Evolutionary conservation across 495 filamentous ascomycete species (phyloP).

Genomic region (Xylaria flabelliformis): DNA sequence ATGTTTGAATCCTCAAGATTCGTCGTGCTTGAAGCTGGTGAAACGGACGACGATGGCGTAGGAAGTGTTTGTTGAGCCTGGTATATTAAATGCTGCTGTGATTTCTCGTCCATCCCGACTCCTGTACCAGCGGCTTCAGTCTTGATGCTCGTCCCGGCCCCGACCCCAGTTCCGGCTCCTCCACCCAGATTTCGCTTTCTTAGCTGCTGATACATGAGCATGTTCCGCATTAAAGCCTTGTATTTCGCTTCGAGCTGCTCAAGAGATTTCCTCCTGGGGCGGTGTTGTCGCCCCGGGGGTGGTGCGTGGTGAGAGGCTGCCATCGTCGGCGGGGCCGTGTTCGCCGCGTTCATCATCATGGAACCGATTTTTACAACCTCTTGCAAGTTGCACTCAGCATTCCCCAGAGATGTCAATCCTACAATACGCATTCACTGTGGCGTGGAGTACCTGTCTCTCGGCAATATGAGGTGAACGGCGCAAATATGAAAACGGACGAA

Average conservation of each 20-base stretch:
- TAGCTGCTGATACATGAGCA: constrained; percentile 27
- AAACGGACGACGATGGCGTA: constrained; percentile 22
- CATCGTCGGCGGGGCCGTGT: constrained; percentile 21
- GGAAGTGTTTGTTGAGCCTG: constrained; percentile 22
- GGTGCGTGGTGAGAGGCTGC: constrained; percentile 17
- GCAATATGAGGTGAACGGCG: neutral
- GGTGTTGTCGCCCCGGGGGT: constrained; percentile 15
- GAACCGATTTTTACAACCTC: neutral
- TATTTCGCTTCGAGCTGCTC: constrained; percentile 31
- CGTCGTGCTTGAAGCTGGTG: constrained; percentile 12
- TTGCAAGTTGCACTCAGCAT: constrained; percentile 1
- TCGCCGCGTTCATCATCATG: constrained; percentile 18
- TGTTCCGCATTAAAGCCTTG: constrained; percentile 28
- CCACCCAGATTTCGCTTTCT: constrained; percentile 14
- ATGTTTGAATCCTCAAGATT: constrained; percentile 3
- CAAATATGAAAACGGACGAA: neutral
- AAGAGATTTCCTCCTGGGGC: constrained; percentile 28
- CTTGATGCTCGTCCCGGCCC: constrained; percentile 5
- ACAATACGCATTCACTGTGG: neutral
- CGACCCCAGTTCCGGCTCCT: neutral
- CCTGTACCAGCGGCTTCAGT: constrained; percentile 3
- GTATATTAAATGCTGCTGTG: constrained; percentile 20
- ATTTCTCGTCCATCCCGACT: constrained; percentile 10
- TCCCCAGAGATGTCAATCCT: neutral
- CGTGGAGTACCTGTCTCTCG: constrained; percentile 4